Evolutionary conservation across 345 rosid genomes (phyloP).

Genomic region (Heritiera fomes): DNA sequence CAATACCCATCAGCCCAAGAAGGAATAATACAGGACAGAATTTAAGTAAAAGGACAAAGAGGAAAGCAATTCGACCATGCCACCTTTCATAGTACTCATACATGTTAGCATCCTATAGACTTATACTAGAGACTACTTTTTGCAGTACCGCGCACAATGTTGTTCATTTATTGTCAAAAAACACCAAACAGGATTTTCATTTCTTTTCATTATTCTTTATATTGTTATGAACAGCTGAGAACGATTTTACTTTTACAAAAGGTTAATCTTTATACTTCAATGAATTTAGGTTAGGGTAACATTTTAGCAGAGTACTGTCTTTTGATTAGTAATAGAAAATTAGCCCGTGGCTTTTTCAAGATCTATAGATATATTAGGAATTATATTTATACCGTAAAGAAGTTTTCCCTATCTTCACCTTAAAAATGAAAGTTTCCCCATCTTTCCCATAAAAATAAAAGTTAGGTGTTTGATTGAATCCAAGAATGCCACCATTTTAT

Average conservation of each 20-base stretch:
- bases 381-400: neutral
- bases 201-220: neutral
- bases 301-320: conserved; percentile 1
- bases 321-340: neutral
- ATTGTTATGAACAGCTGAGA: neutral
- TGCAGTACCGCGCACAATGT: neutral
- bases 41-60: neutral
- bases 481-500: conserved; percentile 6
- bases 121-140: neutral
- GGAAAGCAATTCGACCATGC: neutral
- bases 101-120: neutral
- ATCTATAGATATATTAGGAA: neutral
- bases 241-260: neutral
- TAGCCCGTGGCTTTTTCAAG: neutral
- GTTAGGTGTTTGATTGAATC: neutral
- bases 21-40: neutral
- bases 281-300: neutral
- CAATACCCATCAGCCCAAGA: neutral
- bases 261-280: neutral
- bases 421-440: neutral
- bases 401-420: neutral
- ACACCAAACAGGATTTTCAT: neutral
- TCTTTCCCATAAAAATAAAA: conserved; percentile 6
- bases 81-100: neutral
- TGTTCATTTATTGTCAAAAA: neutral